Evolutionary conservation across 148 eudicot genomes (phyloP).

Genomic region (Camellia japonica): DNA sequence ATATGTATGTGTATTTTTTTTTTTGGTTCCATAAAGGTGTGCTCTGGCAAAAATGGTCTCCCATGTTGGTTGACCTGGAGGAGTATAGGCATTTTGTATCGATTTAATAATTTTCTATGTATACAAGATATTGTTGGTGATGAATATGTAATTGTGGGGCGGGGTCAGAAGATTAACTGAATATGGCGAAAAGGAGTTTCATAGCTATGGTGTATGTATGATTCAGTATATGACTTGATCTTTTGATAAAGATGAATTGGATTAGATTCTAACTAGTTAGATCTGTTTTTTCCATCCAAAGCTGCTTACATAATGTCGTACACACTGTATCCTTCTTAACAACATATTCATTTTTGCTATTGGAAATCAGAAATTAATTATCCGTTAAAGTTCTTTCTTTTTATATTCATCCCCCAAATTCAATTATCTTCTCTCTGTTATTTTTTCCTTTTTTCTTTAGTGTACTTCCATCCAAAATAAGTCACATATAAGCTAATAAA

Average conservation of each 20-base stretch:
- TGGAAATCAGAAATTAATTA: background rate
- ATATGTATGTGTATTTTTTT: too few species aligned
- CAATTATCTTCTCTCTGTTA: background rate
- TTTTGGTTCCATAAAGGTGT: too few species aligned
- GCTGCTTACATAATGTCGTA: background rate
- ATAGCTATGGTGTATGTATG: background rate
- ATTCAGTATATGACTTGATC: constrained; percentile 2
- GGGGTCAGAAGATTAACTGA: background rate
- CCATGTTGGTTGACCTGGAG: background rate
- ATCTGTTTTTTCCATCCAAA: background rate
- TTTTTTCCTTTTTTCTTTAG: background rate
- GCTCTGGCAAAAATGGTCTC: background rate
- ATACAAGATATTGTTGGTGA: background rate
- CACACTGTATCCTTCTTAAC: background rate
- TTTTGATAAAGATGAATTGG: background rate
- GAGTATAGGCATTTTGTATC: background rate
- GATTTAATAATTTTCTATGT: background rate
- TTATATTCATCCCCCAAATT: background rate
- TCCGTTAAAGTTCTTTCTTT: background rate
- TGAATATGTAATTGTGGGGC: constrained; percentile 4
- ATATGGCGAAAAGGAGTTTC: too few species aligned
- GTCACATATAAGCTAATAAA: background rate
- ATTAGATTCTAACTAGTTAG: background rate
- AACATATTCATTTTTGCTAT: background rate
- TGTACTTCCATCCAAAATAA: background rate